Evolutionary conservation across 2,329 filamentous ascomycete genomes (phyloP).

Genomic region (Sporothrix brasiliensis): DNA sequence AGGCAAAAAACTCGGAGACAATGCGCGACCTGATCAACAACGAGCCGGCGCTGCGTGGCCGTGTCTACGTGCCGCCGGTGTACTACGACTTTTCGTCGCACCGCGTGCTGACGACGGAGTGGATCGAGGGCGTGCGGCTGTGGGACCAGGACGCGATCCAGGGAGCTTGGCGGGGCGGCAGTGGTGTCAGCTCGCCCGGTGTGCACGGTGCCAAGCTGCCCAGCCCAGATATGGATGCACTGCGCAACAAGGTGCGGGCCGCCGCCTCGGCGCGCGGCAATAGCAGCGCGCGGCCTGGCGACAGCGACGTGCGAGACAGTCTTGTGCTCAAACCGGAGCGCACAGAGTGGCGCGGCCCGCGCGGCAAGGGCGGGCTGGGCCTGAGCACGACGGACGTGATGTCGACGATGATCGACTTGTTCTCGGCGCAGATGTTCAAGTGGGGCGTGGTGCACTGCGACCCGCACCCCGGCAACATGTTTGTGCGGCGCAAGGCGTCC

Average conservation of each 20-base stretch:
- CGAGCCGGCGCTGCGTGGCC: conserved; percentile 73
- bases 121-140: conserved; percentile 91
- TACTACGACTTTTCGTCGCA: conserved; percentile 80
- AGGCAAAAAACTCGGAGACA: conserved; percentile 81
- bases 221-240: conserved; percentile 52
- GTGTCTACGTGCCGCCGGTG: conserved; percentile 86
- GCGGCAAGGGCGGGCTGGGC: conserved; percentile 78
- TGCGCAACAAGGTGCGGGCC: conserved; percentile 52
- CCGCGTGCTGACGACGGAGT: conserved; percentile 90
- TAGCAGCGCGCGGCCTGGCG: conserved; percentile 41
- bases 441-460: conserved; percentile 97
- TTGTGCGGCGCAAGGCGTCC: conserved; percentile 80
- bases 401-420: conserved; percentile 94
- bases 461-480: conserved; percentile 96
- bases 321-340: conserved; percentile 86
- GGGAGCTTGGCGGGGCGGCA: conserved; percentile 75
- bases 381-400: conserved; percentile 84
- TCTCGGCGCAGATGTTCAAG: conserved; percentile 97
- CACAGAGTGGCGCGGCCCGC: conserved; percentile 72
- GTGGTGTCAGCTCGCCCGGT: conserved; percentile 75
- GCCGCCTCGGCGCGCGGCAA: background rate
- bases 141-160: conserved; percentile 89
- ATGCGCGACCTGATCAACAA: conserved; percentile 77
- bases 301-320: conserved; percentile 49
- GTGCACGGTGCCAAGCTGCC: conserved; percentile 67